phyloP scores from a whole-genome alignment of 371 early-diverging fungal species.

The Mucor piriformis region DNA sequence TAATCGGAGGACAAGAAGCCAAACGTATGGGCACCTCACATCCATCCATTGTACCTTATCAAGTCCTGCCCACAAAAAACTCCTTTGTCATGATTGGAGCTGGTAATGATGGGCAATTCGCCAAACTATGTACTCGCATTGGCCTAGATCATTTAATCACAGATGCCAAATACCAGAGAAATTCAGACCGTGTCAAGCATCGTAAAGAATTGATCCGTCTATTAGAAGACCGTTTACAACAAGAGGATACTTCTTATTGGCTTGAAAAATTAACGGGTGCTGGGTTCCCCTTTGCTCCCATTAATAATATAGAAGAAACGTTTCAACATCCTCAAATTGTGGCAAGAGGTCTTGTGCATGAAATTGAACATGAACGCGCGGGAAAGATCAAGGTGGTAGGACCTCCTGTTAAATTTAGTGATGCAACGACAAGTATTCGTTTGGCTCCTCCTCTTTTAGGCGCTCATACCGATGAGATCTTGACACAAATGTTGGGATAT shows the following conservation, averaged over 20 bases:
- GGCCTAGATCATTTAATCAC: conserved; percentile 52
- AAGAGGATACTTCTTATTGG: conserved; percentile 65
- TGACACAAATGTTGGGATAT: conserved; percentile 65
- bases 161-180: conserved; percentile 63
- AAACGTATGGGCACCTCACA: conserved; percentile 88
- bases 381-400: conserved; percentile 81
- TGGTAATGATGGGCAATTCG: conserved; percentile 87
- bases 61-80: conserved; percentile 83
- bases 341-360: conserved; percentile 76
- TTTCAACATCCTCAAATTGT: conserved; percentile 87
- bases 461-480: conserved; percentile 81
- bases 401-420: conserved; percentile 81
- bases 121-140: conserved; percentile 59
- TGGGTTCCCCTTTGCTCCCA: conserved; percentile 85
- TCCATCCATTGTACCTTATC: conserved; percentile 92
- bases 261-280: conserved; percentile 63
- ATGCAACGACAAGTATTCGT: conserved; percentile 66
- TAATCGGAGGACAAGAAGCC: conserved; percentile 82
- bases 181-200: conserved; percentile 74
- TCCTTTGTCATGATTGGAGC: conserved; percentile 87
- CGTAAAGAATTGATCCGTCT: conserved; percentile 63
- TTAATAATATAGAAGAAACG: conserved; percentile 83
- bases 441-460: conserved; percentile 87
- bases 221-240: conserved; percentile 53
- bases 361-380: conserved; percentile 80